Conservation (phyloP, 2,329 filamentous ascomycete genomes). For the Teratosphaeria epicoccoides region DNA sequence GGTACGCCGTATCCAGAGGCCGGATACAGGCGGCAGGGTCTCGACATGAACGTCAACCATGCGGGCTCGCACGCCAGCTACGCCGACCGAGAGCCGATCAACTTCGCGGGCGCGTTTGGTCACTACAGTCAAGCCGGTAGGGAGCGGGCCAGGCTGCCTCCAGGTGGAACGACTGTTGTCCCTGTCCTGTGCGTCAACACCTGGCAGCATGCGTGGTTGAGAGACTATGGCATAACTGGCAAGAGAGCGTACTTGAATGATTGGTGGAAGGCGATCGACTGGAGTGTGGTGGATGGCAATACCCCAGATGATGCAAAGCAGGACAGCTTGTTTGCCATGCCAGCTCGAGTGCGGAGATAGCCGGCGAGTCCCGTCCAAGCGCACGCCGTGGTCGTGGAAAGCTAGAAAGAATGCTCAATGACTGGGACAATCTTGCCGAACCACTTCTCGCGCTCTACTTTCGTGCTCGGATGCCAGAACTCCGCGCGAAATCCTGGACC, state of each 20-base stretch:
- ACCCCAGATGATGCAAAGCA: conserved; percentile 5
- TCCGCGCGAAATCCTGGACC: too few species aligned
- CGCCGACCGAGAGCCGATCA: conserved; percentile 17
- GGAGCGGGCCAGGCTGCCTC: conserved; percentile 37
- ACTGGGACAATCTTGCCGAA: too few species aligned
- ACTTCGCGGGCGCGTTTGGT: conserved; percentile 33
- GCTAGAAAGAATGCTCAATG: too few species aligned
- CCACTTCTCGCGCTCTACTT: too few species aligned
- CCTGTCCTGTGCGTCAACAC: conserved; percentile 88
- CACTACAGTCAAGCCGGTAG: conserved; percentile 16
- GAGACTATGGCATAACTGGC: conserved; percentile 65
- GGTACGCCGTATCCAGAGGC: conserved; percentile 79
- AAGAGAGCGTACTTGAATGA: conserved; percentile 65
- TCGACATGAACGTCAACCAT: conserved; percentile 58
- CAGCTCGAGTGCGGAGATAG: too few species aligned
- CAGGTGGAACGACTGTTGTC: conserved; percentile 57
- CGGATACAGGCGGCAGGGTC: conserved; percentile 60
- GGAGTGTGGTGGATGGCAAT: conserved; percentile 52
- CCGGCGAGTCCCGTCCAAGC: too few species aligned
- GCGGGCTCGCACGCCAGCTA: conserved; percentile 13
- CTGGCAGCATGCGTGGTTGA: conserved; percentile 89
- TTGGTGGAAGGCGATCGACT: conserved; percentile 87
- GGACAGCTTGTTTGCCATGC: too few species aligned
- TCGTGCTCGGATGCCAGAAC: too few species aligned
- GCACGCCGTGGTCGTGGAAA: too few species aligned